Evolutionary conservation across 805 yeast genomes (phyloP).

Genomic region (Candida broadrunensis): DNA sequence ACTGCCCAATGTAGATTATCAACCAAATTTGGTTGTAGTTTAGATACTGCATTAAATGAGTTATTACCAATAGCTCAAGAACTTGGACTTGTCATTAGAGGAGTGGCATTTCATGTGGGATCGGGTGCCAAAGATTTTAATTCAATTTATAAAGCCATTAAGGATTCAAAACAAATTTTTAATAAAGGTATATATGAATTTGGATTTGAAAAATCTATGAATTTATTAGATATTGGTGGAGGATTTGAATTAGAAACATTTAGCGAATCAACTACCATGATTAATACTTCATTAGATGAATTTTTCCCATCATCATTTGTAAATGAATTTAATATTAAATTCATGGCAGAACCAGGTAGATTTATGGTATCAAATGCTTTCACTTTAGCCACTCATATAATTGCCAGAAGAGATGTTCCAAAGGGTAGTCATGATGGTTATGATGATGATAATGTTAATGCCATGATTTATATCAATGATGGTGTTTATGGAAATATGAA

Average conservation of each 20-base stretch:
- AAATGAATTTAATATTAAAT: constrained; percentile 24
- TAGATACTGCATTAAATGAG: constrained; percentile 46
- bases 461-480: constrained; percentile 87
- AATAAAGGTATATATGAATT: constrained; percentile 43
- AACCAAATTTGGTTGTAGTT: constrained; percentile 83
- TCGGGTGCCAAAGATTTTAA: constrained; percentile 80
- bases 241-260: constrained; percentile 76
- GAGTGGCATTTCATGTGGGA: constrained; percentile 95
- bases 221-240: constrained; percentile 84
- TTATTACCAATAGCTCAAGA: constrained; percentile 62
- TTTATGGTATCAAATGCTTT: constrained; percentile 83
- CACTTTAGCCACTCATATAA: constrained; percentile 78
- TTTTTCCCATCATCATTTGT: constrained; percentile 51
- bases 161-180: constrained; percentile 68
- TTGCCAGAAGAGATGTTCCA: constrained; percentile 66
- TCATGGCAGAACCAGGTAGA: constrained; percentile 95
- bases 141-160: constrained; percentile 66
- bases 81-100: constrained; percentile 63
- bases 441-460: constrained; percentile 10
- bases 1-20: constrained; percentile 82
- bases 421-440: constrained; percentile 15
- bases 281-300: constrained; percentile 52
- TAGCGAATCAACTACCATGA: constrained; percentile 52
- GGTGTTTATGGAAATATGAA: constrained; percentile 96
- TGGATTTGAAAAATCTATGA: constrained; percentile 34